Percentiles rank a stretch among this genome's conserved stretches.
Conservation (phyloP, 352 stramenopile species). For the Phytophthora crassamura region DNA sequence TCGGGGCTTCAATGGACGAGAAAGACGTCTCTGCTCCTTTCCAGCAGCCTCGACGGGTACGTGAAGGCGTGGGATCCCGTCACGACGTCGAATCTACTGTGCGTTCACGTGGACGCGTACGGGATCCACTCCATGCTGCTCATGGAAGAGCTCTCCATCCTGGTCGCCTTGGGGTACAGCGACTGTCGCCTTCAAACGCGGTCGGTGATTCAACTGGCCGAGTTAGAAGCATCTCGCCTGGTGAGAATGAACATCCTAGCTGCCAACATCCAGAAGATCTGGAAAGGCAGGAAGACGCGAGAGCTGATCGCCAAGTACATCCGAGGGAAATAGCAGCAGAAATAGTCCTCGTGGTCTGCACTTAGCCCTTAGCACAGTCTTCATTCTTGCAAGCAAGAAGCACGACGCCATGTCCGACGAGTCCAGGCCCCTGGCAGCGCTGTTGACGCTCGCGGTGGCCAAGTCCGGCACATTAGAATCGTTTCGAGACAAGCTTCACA, state of each 20-base stretch:
- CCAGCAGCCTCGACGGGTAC: slow-evolving; percentile 64
- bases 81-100: slow-evolving; percentile 28
- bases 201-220: slow-evolving; percentile 41
- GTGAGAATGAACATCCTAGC: slow-evolving; percentile 42
- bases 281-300: slow-evolving; percentile 60
- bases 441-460: slow-evolving; percentile 27
- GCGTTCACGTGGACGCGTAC: slow-evolving; percentile 52
- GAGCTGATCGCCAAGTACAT: slow-evolving; percentile 63
- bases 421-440: slow-evolving; percentile 9
- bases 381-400: background rate
- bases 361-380: too few relatives aligned
- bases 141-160: slow-evolving; percentile 33
- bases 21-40: slow-evolving; percentile 46
- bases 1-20: slow-evolving; percentile 61
- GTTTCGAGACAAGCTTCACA: slow-evolving; percentile 18
- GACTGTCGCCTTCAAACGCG: slow-evolving; percentile 51
- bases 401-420: slow-evolving; percentile 23
- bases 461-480: slow-evolving; percentile 17
- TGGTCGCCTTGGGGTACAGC: slow-evolving; percentile 46
- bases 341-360: slow-evolving; percentile 2
- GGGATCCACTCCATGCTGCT: slow-evolving; percentile 50
- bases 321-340: slow-evolving; percentile 7
- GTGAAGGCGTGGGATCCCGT: slow-evolving; percentile 69
- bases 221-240: slow-evolving; percentile 49
- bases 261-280: slow-evolving; percentile 62